Percentiles rank a stretch among this genome's conserved stretches.
Evolutionary conservation across 1,139 yeast species (phyloP).

Genomic region (Yamadazyma membranifaciens): DNA sequence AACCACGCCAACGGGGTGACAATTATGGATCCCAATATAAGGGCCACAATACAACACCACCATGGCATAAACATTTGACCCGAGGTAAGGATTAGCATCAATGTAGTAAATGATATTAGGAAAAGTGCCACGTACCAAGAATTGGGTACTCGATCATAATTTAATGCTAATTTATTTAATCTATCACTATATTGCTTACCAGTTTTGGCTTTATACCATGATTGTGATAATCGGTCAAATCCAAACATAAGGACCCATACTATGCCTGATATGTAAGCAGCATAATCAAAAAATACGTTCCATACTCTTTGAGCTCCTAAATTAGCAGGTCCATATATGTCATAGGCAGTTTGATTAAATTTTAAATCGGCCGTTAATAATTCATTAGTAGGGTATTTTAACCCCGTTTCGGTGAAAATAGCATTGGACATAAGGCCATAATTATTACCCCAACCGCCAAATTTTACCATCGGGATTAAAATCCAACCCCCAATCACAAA

Average conservation of each 20-base stretch:
- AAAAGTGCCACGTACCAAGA: conserved; percentile 42
- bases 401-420: conserved; percentile 30
- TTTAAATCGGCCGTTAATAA: conserved; percentile 30
- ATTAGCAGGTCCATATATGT: conserved; percentile 35
- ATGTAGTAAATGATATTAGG: conserved; percentile 28
- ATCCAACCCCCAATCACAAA: conserved; percentile 42
- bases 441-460: conserved; percentile 13
- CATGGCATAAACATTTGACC: conserved; percentile 49
- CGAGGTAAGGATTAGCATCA: conserved; percentile 31
- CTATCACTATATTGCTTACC: conserved; percentile 30
- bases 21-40: conserved; percentile 41
- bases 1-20: conserved; percentile 51
- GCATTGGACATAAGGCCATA: conserved; percentile 43
- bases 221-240: not conserved
- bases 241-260: conserved; percentile 45
- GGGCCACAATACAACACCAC: conserved; percentile 47
- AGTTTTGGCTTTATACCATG: not conserved
- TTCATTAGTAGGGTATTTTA: conserved; percentile 32
- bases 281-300: conserved; percentile 53
- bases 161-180: conserved; percentile 36
- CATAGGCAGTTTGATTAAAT: conserved; percentile 41
- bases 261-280: conserved; percentile 48
- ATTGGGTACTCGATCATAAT: conserved; percentile 39
- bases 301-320: conserved; percentile 48
- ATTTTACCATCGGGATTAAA: conserved; percentile 40